Base-by-base conservation (phyloP, 345 rosid genomes). In the Syzygium oleosum region DNA sequence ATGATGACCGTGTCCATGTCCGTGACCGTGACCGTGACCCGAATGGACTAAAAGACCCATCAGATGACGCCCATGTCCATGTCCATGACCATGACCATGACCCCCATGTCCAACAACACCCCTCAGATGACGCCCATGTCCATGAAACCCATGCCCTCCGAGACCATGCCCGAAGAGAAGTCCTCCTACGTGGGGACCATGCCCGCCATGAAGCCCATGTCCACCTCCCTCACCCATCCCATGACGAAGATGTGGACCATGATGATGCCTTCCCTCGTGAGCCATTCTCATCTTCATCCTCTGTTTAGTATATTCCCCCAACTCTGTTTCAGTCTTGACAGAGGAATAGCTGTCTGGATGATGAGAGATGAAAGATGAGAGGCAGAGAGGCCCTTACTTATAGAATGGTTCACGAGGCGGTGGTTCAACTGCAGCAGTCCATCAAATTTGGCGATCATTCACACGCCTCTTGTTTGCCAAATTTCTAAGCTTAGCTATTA, bases 311-410 rank as follows among this genome's bases (percentile, higher is more conserved):
- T 68, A 16, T 2, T 0, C 2, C 43, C 61, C 0, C 41, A 6
- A 1, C 46, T 34, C 25, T 17, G 23, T 31, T 68, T 9, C 49
- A 34, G 12, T 34, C 49, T 19, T 5, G 14, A 38, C 12, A 19
- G 7, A 73, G 49, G 7, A 73, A 73, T 9, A 10, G 25, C 7
- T 12, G 80, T 19, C 80, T 9, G 22, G 58, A 34, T 56, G 63
- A 58, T 10, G 63, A 9, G 63, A 56, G 2, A 25, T 58, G 63
- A 23, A n/a, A 0, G 29, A 68, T 9, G 1, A 9, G 49, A 0
- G 27, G 7, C 1, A 19, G 49, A 38, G 49, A 5, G 25, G 27
- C 80, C 49, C 43, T 73, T 38, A 73, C 21, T 73, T 73, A 19
- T 34, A 19, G 80, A 19, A 49, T 10, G 80, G 13, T 73, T 19